These are phyloP conservation scores for Boehmeria nivea DNA, from an alignment of 306 rosid genomes.

Conservation along the genomic window DNA sequence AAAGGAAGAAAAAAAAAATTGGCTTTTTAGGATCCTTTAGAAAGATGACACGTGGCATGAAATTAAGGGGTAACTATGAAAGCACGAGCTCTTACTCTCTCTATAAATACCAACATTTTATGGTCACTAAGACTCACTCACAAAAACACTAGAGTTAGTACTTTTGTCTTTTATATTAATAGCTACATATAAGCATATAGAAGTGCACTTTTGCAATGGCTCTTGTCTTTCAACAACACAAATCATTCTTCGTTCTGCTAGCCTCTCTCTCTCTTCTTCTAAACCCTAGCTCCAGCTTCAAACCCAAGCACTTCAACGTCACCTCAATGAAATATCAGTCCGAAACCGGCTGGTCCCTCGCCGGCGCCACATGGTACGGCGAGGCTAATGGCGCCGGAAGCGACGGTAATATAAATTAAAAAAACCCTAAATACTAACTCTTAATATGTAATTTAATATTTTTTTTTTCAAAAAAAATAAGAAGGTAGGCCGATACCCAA, in stretches of 20 bases:
- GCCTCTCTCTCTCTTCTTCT: constrained; percentile 1
- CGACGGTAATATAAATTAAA: constrained; percentile 37
- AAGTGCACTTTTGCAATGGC: too few relatives aligned
- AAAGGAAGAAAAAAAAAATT: not conserved
- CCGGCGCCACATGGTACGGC: constrained; percentile 70
- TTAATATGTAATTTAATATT: too few relatives aligned
- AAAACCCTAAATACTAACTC: too few relatives aligned
- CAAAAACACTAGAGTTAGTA: not conserved
- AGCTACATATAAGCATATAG: not conserved
- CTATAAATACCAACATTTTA: constrained; percentile 24
- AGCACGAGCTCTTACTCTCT: not conserved
- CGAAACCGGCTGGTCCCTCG: constrained; percentile 33
- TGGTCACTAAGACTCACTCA: not conserved
- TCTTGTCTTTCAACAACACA: not conserved
- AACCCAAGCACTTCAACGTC: constrained; percentile 30
- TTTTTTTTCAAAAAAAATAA: too few relatives aligned
- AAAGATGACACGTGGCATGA: constrained; percentile 6
- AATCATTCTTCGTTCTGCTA: not conserved
- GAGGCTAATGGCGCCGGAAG: constrained; percentile 51
- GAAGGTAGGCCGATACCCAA: too few relatives aligned
- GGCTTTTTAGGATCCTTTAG: not conserved
- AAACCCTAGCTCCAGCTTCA: constrained; percentile 35
- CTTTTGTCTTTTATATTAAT: not conserved
- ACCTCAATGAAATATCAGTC: constrained; percentile 21
- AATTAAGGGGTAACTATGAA: constrained; percentile 1